These are phyloP conservation scores for Abelmoschus esculentus DNA, from an alignment of 345 rosid species.

Conservation along the genomic window DNA sequence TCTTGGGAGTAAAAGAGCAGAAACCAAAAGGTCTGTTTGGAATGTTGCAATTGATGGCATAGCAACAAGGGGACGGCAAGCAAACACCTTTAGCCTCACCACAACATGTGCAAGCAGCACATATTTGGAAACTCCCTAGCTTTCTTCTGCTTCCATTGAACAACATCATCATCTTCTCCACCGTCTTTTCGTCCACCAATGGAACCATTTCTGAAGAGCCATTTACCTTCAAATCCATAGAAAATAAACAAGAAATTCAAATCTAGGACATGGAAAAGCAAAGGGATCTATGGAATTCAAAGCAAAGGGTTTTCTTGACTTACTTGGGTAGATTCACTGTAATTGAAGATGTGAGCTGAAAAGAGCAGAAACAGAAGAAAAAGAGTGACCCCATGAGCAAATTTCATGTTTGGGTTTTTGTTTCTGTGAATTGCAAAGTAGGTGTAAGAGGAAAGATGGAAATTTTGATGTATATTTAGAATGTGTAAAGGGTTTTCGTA, in stretches of 20 bases:
- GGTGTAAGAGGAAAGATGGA: background rate
- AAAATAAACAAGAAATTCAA: background rate
- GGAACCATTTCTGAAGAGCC: constrained; percentile 49
- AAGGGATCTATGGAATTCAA: constrained; percentile 15
- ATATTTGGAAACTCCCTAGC: constrained; percentile 76
- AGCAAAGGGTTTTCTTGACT: constrained; percentile 13
- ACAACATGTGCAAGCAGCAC: constrained; percentile 93
- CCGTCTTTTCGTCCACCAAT: constrained; percentile 44
- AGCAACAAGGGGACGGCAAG: constrained; percentile 88
- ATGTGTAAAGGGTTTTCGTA: background rate
- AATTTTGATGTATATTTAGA: background rate
- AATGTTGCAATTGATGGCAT: constrained; percentile 92
- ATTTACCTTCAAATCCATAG: constrained; percentile 34
- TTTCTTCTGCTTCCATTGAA: constrained; percentile 67
- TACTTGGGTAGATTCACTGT: constrained; percentile 33
- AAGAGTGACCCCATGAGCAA: background rate
- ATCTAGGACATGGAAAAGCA: constrained; percentile 4
- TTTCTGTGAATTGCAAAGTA: too few relatives aligned
- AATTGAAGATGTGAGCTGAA: constrained; percentile 18
- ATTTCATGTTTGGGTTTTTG: constrained; percentile 2
- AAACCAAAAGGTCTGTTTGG: constrained; percentile 94
- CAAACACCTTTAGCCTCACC: constrained; percentile 79
- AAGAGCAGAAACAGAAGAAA: constrained; percentile 25
- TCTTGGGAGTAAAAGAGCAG: constrained; percentile 93
- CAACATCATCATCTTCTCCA: constrained; percentile 30